Evolutionary conservation across 2,329 filamentous ascomycete species (phyloP).

Genomic region (Xylariaceae sp.): DNA sequence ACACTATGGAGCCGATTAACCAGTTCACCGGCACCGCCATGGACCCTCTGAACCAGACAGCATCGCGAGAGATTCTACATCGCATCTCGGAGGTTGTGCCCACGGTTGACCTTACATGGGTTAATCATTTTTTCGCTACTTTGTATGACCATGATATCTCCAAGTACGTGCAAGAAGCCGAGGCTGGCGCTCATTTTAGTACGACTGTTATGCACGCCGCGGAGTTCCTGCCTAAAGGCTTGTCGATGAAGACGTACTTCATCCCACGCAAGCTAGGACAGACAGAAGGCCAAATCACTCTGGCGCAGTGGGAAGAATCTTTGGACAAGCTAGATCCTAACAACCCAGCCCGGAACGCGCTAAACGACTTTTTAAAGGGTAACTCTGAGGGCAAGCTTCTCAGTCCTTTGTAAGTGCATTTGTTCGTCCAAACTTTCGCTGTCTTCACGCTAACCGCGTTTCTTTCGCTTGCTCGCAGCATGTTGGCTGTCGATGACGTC

Average conservation of each 20-base stretch:
- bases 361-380: slow-evolving; percentile 18
- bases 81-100: slow-evolving; percentile 17
- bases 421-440: no score
- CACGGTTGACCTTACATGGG: slow-evolving; percentile 24
- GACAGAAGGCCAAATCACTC: not conserved
- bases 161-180: slow-evolving; percentile 18
- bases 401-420: slow-evolving; percentile 23
- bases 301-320: slow-evolving; percentile 14
- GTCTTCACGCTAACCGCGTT: not conserved
- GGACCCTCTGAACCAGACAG: slow-evolving; percentile 35
- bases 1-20: slow-evolving; percentile 30
- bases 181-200: not conserved
- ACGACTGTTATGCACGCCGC: slow-evolving; percentile 14
- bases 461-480: not conserved
- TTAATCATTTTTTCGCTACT: slow-evolving; percentile 23
- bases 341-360: slow-evolving; percentile 17
- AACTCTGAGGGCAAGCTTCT: slow-evolving; percentile 22
- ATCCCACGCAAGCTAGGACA: slow-evolving; percentile 18
- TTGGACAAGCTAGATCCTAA: slow-evolving; percentile 7
- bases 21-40: slow-evolving; percentile 21
- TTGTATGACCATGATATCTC: slow-evolving; percentile 22
- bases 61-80: slow-evolving; percentile 20
- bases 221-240: slow-evolving; percentile 15
- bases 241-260: slow-evolving; percentile 34
- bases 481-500: slow-evolving; percentile 20